Conservation (phyloP, 495 filamentous ascomycete species). For the Penicillium odoratum region DNA sequence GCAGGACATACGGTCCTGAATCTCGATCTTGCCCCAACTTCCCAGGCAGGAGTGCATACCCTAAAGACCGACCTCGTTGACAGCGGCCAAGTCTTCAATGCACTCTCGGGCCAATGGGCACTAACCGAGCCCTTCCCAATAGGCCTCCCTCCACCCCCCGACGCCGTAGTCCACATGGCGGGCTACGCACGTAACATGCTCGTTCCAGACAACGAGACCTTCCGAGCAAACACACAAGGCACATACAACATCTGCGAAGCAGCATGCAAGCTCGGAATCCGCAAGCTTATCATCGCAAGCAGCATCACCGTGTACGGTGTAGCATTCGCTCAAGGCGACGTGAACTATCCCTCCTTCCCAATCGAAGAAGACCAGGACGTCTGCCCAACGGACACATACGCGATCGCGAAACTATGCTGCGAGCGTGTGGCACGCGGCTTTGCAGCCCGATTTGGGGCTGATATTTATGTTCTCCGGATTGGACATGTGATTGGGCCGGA, state of each 20-base stretch:
- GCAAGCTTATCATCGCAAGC: conserved; percentile 57
- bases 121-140: conserved; percentile 44
- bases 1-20: conserved; percentile 57
- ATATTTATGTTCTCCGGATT: conserved; percentile 59
- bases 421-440: conserved; percentile 55
- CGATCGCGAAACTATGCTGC: conserved; percentile 56
- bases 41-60: conserved; percentile 51
- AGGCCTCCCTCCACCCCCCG: conserved; percentile 40
- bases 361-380: conserved; percentile 53
- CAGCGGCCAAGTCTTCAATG: conserved; percentile 60
- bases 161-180: conserved; percentile 60
- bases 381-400: conserved; percentile 56
- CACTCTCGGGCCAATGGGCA: conserved; percentile 52
- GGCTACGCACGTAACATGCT: conserved; percentile 61
- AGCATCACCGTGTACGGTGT: conserved; percentile 58
- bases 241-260: conserved; percentile 63
- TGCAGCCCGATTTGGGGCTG: conserved; percentile 48
- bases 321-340: conserved; percentile 55
- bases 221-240: conserved; percentile 48
- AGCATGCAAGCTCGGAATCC: conserved; percentile 57
- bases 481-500: conserved; percentile 58
- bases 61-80: conserved; percentile 59
- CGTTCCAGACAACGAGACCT: conserved; percentile 57
- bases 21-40: conserved; percentile 49
- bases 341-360: conserved; percentile 52